These are phyloP conservation scores for Phytophthora litchii DNA, from an alignment of 352 stramenopile genomes.

Conservation along the genomic window DNA sequence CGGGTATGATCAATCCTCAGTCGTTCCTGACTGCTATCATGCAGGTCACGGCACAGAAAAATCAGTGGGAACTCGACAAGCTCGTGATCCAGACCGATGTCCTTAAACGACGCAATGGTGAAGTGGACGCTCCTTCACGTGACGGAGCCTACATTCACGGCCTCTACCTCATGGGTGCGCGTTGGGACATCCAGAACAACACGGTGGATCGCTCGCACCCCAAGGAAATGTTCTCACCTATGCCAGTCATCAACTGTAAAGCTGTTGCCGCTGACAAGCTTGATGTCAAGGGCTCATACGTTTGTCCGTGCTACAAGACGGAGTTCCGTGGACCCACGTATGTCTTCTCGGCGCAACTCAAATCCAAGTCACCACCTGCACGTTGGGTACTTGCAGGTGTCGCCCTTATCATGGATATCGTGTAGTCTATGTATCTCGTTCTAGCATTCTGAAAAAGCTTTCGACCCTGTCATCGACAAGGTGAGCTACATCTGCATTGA, in stretches of 20 bases:
- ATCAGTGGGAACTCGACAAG: constrained; percentile 97
- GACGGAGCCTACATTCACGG: constrained; percentile 97
- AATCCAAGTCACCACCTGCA: constrained; percentile 94
- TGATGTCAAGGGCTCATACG: constrained; percentile 94
- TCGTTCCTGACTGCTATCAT: constrained; percentile 98
- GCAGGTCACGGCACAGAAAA: constrained; percentile 97
- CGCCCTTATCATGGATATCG: constrained; percentile 96
- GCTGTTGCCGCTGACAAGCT: constrained; percentile 95
- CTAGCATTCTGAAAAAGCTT: too few species aligned
- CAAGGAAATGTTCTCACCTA: constrained; percentile 98
- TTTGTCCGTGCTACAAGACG: constrained; percentile 98
- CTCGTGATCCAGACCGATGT: constrained; percentile 97
- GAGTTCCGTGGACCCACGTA: constrained; percentile 96
- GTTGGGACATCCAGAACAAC: constrained; percentile 92
- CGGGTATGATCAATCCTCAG: constrained; percentile 95
- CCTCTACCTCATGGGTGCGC: constrained; percentile 95
- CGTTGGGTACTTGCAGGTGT: constrained; percentile 97
- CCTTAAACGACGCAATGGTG: constrained; percentile 92
- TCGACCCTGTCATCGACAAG: too few species aligned
- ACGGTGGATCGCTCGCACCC: constrained; percentile 95
- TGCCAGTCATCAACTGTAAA: constrained; percentile 98
- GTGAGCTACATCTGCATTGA: too few species aligned
- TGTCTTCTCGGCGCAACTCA: constrained; percentile 97
- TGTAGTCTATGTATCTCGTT: constrained; percentile 22
- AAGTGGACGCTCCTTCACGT: constrained; percentile 88